Conservation (phyloP, 1,139 yeast species). For the Pichia norvegensis region DNA sequence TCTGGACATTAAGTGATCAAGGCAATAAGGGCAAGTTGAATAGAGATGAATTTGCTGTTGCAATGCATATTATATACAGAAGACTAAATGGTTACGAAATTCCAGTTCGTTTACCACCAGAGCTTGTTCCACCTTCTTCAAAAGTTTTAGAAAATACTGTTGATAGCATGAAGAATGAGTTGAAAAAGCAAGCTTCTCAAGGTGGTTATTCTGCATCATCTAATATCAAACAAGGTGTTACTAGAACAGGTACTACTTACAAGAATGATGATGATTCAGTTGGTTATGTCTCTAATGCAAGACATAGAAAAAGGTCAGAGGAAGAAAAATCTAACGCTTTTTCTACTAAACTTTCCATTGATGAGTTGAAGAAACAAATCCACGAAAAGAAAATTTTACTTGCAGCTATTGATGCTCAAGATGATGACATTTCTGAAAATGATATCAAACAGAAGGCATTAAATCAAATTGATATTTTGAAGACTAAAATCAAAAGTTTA, state of each 20-base stretch:
- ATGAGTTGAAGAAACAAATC: conserved; percentile 53
- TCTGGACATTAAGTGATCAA: conserved; percentile 78
- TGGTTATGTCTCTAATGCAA: conserved; percentile 58
- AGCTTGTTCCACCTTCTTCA: conserved; percentile 73
- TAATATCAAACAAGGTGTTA: conserved; percentile 12
- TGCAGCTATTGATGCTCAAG: conserved; percentile 66
- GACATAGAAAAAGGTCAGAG: conserved; percentile 39
- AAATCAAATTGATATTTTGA: conserved; percentile 55
- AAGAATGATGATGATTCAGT: conserved; percentile 60
- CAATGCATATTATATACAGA: conserved; percentile 76
- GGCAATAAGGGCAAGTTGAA: conserved; percentile 66
- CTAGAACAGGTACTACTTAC: conserved; percentile 51
- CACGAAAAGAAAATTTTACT: conserved; percentile 63
- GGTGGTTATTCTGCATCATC: conserved; percentile 14
- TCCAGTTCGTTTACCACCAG: conserved; percentile 67
- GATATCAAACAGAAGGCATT: conserved; percentile 26
- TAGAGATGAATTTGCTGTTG: conserved; percentile 73
- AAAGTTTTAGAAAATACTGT: conserved; percentile 46
- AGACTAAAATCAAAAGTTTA: conserved; percentile 48
- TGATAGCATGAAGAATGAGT: conserved; percentile 42
- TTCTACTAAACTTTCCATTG: conserved; percentile 28
- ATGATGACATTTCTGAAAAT: conserved; percentile 34
- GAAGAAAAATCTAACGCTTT: conserved; percentile 15
- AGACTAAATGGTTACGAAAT: conserved; percentile 65
- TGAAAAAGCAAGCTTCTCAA: conserved; percentile 28